Evolutionary conservation across 129 eudicot genomes (phyloP), one percentile per base, ranked within the genome.

Genomic region (Mikania micrantha): DNA sequence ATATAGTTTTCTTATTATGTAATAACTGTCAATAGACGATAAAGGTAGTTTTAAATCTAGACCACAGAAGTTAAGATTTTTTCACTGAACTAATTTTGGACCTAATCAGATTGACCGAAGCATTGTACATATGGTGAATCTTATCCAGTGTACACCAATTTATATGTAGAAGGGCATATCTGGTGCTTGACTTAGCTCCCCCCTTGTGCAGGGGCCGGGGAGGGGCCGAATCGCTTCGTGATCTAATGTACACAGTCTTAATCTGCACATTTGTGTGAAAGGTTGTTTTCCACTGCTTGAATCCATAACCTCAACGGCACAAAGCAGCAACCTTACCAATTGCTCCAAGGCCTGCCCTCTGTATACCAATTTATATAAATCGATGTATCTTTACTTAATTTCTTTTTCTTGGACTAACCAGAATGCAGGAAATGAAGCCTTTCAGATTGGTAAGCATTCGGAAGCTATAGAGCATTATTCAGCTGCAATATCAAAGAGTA

Each of bases 401-500:
- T 8, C 21, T 7, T 44, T 69, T 27, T 25, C 20, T 22, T 40
- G 27, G 39, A n/a, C 24, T 28, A n/a, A 42, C 47, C 82, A 93
- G 98, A 89, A 79, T 74, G 83, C 84, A 56, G 98, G 98, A 66
- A 93, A 93, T 75, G 87, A 87, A 72, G 95, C 98, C 64, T 93
- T 93, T 81, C 87, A 81, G 41, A 49, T 69, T 56, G 95, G 95
- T 44, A 83, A 71, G 64, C 82, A 84, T 80, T 25, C 81, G 20
- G 96, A 93, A 78, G 98, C 98, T 28, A 60, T 93, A 29, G 98
- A 88, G 79, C 91, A 93, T 71, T 93, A 93, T 76, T 84, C 90
- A 25, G 68, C 81, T 38, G 98, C 95, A 29, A 86, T 93, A 78
- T 88, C 84, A 11, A 80, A 74, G 75, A 93, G 96, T 71, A 69